These are phyloP conservation scores for Erysimum cheiranthoides DNA, from an alignment of 345 rosid genomes.

Conservation along the genomic window DNA sequence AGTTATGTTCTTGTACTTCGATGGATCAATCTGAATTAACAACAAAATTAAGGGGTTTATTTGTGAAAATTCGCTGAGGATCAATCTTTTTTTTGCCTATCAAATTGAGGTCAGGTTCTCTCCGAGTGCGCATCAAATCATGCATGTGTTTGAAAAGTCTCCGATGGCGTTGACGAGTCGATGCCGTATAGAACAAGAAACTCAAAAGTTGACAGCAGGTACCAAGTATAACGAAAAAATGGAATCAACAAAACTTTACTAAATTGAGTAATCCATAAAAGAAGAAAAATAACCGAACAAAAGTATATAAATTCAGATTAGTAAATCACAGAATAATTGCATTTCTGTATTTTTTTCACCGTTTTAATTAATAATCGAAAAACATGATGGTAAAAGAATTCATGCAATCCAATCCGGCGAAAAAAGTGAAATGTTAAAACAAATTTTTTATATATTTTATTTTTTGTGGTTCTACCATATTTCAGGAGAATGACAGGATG, in stretches of 20 bases:
- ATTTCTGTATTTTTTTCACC: no score
- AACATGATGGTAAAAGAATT: not conserved
- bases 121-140: conserved; percentile 6
- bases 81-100: no score
- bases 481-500: no score
- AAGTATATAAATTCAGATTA: not conserved
- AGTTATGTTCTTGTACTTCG: conserved; percentile 77
- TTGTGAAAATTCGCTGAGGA: not conserved
- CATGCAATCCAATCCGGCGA: not conserved
- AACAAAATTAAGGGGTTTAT: not conserved
- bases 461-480: no score
- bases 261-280: not conserved
- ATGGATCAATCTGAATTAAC: conserved; percentile 74
- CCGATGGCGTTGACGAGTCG: conserved; percentile 11
- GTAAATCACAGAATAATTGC: not conserved
- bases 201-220: conserved; percentile 19
- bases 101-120: not conserved
- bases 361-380: no score
- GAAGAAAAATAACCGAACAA: not conserved
- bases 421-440: not conserved
- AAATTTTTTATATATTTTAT: no score
- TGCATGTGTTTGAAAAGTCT: conserved; percentile 6
- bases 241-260: conserved; percentile 2
- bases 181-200: conserved; percentile 31
- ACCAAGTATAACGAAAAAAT: not conserved